A percentile compares a stretch with the other conserved stretches of the same genome.
Conservation (phyloP, 2,329 filamentous ascomycete genomes). For the Aspergillus persii region DNA sequence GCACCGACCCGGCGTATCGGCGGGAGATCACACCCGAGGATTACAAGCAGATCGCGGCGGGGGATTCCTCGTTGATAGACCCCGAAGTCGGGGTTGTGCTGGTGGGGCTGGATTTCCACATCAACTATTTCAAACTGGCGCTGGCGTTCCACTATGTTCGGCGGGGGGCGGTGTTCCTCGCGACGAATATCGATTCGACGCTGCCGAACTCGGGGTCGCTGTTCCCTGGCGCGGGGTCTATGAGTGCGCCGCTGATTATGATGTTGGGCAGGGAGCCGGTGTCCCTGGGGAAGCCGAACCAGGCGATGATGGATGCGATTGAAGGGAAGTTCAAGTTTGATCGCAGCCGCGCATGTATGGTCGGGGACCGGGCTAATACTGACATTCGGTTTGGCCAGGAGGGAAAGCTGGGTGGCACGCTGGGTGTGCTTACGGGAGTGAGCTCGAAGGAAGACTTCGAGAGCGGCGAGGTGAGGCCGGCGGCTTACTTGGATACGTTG, state of each 20-base stretch:
- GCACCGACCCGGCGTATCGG: slow-evolving; percentile 74
- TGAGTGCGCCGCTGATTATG: slow-evolving; percentile 72
- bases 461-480: slow-evolving; percentile 69
- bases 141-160: slow-evolving; percentile 83
- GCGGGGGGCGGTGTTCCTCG: slow-evolving; percentile 77
- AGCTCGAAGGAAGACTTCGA: slow-evolving; percentile 78
- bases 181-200: slow-evolving; percentile 90
- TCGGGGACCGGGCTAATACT: slow-evolving; percentile 89
- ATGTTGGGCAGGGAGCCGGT: slow-evolving; percentile 69
- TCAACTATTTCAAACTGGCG: slow-evolving; percentile 91
- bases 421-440: slow-evolving; percentile 89
- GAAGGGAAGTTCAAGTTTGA: slow-evolving; percentile 94
- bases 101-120: slow-evolving; percentile 85
- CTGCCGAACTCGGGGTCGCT: slow-evolving; percentile 77
- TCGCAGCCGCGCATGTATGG: slow-evolving; percentile 83
- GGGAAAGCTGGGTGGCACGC: slow-evolving; percentile 82
- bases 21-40: slow-evolving; percentile 79
- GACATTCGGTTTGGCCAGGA: slow-evolving; percentile 96
- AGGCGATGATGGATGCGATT: slow-evolving; percentile 99
- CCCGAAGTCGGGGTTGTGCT: slow-evolving; percentile 87
- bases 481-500: slow-evolving; percentile 79
- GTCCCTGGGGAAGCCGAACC: slow-evolving; percentile 87
- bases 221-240: slow-evolving; percentile 88
- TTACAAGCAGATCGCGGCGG: slow-evolving; percentile 70
- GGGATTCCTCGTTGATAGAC: slow-evolving; percentile 71